phyloP scores from a whole-genome alignment of 768 basidiomycete species.

The Daedaleopsis nitida region DNA sequence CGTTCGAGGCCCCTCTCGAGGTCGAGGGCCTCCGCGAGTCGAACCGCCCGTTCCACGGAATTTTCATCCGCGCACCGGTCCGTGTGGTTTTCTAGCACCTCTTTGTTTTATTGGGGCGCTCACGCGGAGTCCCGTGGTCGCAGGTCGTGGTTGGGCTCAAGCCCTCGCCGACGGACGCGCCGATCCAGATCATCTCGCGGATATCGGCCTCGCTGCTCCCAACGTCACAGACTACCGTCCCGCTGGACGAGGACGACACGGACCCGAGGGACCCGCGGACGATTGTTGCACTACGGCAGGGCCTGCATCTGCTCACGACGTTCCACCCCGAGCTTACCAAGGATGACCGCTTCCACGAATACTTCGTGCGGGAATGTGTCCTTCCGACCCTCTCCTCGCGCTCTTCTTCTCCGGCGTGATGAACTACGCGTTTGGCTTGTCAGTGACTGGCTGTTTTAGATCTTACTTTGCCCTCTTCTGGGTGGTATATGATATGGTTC shows the following conservation, averaged over 20 bases:
- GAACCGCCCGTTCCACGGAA: constrained; percentile 66
- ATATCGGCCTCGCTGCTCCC: constrained; percentile 57
- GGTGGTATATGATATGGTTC: too few species aligned
- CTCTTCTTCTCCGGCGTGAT: constrained; percentile 12
- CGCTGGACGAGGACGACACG: constrained; percentile 44
- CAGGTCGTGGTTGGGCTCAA: constrained; percentile 67
- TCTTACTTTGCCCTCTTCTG: too few species aligned
- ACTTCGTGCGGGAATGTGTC: constrained; percentile 81
- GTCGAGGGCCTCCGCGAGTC: constrained; percentile 66
- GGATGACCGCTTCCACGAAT: constrained; percentile 90
- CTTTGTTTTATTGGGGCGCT: too few species aligned
- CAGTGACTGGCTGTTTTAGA: too few species aligned
- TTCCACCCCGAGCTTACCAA: constrained; percentile 94
- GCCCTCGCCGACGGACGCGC: constrained; percentile 48
- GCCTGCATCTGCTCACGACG: constrained; percentile 80
- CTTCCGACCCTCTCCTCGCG: constrained; percentile 19
- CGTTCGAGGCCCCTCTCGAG: constrained; percentile 79
- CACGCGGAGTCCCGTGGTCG: too few species aligned
- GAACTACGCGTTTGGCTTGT: too few species aligned
- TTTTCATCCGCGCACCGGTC: constrained; percentile 95
- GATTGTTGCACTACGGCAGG: constrained; percentile 86
- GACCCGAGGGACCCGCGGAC: constrained; percentile 58
- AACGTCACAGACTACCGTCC: constrained; percentile 38
- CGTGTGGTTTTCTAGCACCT: constrained; percentile 25
- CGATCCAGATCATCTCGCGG: constrained; percentile 71